These are phyloP conservation scores for Lasiodiplodia sp. DNA, from an alignment of 2,329 filamentous ascomycete genomes.

Conservation along the genomic window DNA sequence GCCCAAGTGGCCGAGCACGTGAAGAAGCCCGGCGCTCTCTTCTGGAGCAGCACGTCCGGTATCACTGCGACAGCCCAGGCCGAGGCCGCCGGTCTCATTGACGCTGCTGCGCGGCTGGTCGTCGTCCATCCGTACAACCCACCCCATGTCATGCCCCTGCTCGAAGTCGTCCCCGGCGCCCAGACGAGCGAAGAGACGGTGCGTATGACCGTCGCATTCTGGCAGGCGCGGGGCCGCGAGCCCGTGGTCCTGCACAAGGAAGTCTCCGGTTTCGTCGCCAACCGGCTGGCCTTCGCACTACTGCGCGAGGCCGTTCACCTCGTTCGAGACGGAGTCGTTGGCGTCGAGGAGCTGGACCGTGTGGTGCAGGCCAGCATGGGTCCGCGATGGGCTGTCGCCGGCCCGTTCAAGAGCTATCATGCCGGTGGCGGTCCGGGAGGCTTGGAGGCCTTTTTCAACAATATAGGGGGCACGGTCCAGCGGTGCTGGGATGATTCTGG, in stretches of 20 bases:
- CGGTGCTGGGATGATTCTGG: slow-evolving; percentile 62
- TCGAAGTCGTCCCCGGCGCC: slow-evolving; percentile 64
- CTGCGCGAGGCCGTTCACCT: slow-evolving; percentile 63
- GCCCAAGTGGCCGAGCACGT: slow-evolving; percentile 57
- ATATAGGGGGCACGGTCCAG: slow-evolving; percentile 64
- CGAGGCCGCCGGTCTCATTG: slow-evolving; percentile 32
- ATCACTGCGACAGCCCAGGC: slow-evolving; percentile 62
- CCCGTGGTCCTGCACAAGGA: slow-evolving; percentile 62
- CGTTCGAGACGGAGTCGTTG: slow-evolving; percentile 61
- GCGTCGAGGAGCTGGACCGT: slow-evolving; percentile 60
- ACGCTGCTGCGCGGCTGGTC: slow-evolving; percentile 49
- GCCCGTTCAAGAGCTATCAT: slow-evolving; percentile 66
- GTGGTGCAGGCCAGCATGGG: slow-evolving; percentile 62
- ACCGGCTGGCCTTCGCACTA: slow-evolving; percentile 64
- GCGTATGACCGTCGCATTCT: slow-evolving; percentile 55
- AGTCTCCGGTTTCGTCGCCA: slow-evolving; percentile 64
- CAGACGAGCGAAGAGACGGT: slow-evolving; percentile 50
- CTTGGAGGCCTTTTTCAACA: slow-evolving; percentile 61
- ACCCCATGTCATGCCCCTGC: slow-evolving; percentile 67
- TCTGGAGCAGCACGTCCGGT: slow-evolving; percentile 67
- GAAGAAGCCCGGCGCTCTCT: slow-evolving; percentile 49
- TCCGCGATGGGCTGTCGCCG: slow-evolving; percentile 62
- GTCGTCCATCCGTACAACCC: slow-evolving; percentile 70
- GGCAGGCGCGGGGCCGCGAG: slow-evolving; percentile 49
- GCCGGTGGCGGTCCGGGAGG: slow-evolving; percentile 64